Conservation (phyloP, 768 basidiomycete genomes). For the Rhizopogon rudus region DNA sequence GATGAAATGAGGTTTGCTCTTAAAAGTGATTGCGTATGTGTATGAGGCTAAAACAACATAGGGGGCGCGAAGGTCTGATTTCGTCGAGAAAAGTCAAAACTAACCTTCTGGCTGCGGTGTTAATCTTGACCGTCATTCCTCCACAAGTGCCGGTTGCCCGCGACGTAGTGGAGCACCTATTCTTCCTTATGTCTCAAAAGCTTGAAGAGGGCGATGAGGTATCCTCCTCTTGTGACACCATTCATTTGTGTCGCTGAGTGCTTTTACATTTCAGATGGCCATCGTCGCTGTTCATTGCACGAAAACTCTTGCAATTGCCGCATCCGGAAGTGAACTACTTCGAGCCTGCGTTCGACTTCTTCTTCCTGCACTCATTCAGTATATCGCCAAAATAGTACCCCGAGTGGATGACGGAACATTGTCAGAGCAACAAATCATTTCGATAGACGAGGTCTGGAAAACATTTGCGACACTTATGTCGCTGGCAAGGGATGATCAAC, state of each 20-base stretch:
- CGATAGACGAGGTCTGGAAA: slow-evolving; percentile 78
- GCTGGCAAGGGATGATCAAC: slow-evolving; percentile 50
- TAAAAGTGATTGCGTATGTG: not conserved
- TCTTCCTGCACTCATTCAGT: slow-evolving; percentile 79
- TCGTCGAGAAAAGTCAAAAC: slow-evolving; percentile 84
- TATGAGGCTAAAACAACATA: slow-evolving; percentile 25
- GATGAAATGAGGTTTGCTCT: slow-evolving; percentile 83
- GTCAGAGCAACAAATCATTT: slow-evolving; percentile 52
- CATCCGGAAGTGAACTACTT: slow-evolving; percentile 62
- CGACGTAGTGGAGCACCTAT: slow-evolving; percentile 77
- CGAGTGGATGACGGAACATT: slow-evolving; percentile 52
- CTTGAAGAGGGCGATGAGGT: slow-evolving; percentile 69
- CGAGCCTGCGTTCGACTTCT: slow-evolving; percentile 68
- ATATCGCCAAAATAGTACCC: slow-evolving; percentile 64
- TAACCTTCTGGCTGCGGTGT: slow-evolving; percentile 81
- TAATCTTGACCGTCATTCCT: slow-evolving; percentile 80
- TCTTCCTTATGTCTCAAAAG: slow-evolving; percentile 80
- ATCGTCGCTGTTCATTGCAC: slow-evolving; percentile 89
- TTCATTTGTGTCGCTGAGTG: not conserved
- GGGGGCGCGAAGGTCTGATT: slow-evolving; percentile 74
- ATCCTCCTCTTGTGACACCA: slow-evolving; percentile 9
- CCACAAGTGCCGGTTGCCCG: slow-evolving; percentile 60
- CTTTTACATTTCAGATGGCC: slow-evolving; percentile 45
- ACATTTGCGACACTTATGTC: slow-evolving; percentile 64
- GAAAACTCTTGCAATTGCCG: slow-evolving; percentile 75